These are phyloP conservation scores for Spergularia bocconei DNA, from an alignment of 148 eudicot genomes.

Conservation along the genomic window DNA sequence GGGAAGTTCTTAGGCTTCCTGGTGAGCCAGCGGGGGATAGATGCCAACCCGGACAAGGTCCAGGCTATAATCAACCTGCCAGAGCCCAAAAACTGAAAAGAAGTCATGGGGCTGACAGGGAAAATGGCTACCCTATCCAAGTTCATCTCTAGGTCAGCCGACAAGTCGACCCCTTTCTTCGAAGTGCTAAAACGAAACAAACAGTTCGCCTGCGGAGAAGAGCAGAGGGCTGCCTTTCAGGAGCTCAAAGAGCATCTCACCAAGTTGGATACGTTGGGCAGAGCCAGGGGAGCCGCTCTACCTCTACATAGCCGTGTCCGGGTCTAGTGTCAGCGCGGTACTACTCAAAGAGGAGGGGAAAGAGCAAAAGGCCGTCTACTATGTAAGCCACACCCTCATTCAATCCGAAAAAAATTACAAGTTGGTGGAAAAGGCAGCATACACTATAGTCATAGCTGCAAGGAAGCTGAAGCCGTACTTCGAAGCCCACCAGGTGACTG, in stretches of 20 bases:
- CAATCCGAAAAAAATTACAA: neutral
- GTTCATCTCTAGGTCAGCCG: no score
- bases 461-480: neutral
- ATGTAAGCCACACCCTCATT: neutral
- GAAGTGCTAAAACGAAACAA: neutral
- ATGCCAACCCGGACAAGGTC: no score
- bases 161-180: no score
- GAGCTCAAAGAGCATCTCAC: neutral
- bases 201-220: no score
- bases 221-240: no score
- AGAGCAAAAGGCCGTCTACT: neutral
- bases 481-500: neutral
- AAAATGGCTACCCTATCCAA: no score
- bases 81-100: no score
- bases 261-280: neutral
- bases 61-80: no score
- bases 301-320: neutral
- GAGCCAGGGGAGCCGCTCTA: neutral
- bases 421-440: neutral
- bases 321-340: neutral
- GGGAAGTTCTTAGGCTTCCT: no score
- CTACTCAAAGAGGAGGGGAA: neutral
- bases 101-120: no score
- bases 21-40: no score
- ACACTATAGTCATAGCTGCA: no score